A percentile compares a stretch with the other conserved stretches of the same genome.
phyloP scores from a whole-genome alignment of 192 early-diverging fungal genomes.

The Backusella parvicylindrica region DNA sequence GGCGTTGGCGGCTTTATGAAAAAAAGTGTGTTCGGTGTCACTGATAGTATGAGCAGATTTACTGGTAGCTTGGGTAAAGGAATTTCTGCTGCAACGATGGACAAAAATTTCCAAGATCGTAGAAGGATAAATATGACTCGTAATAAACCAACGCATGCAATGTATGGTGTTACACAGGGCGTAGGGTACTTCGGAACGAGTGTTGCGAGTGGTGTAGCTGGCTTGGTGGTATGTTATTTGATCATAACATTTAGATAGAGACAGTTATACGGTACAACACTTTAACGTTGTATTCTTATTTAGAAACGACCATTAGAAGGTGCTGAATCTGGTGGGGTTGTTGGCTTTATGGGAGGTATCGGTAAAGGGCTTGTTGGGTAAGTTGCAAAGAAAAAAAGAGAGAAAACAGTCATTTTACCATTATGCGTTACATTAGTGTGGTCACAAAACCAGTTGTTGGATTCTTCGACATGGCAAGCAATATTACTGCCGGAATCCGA shows the following conservation, averaged over 20 bases:
- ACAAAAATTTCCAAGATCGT: constrained; percentile 75
- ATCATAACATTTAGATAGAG: not conserved
- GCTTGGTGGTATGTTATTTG: constrained; percentile 54
- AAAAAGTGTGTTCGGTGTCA: constrained; percentile 86
- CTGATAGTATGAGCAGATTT: constrained; percentile 83
- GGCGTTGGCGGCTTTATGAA: constrained; percentile 67
- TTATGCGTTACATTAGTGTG: constrained; percentile 35
- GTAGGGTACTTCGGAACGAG: constrained; percentile 69
- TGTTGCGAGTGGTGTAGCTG: constrained; percentile 73
- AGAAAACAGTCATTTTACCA: not conserved
- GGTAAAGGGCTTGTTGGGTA: constrained; percentile 77
- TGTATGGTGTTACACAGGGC: constrained; percentile 81
- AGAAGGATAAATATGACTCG: constrained; percentile 64
- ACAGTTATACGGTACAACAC: not conserved
- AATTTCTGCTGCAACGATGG: constrained; percentile 80
- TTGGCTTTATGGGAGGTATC: constrained; percentile 80
- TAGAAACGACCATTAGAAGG: constrained; percentile 74
- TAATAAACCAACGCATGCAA: constrained; percentile 79
- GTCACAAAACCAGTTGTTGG: constrained; percentile 87
- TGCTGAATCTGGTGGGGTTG: constrained; percentile 69
- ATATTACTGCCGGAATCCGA: constrained; percentile 78
- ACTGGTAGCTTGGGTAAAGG: constrained; percentile 88
- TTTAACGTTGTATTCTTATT: not conserved
- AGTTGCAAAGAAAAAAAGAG: not conserved
- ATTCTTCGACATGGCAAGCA: constrained; percentile 80